A percentile compares a stretch with the other conserved stretches of the same genome.
These are phyloP conservation scores for Termitomyces sp. DNA, from an alignment of 768 basidiomycete genomes.

Conservation along the genomic window DNA sequence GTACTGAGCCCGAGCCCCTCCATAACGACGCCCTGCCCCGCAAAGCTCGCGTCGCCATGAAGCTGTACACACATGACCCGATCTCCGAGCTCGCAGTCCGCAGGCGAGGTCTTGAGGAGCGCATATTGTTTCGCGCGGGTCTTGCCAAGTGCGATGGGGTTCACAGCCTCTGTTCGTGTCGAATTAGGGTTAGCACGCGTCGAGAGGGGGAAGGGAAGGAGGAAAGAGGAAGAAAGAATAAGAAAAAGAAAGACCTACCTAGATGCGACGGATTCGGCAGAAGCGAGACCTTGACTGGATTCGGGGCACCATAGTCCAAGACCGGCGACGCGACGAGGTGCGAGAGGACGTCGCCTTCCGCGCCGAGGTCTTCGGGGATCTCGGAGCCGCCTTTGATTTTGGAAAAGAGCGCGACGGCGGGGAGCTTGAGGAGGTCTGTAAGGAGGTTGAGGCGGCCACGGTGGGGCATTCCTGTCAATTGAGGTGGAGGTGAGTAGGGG, in stretches of 20 bases:
- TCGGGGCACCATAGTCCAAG: conserved; percentile 47
- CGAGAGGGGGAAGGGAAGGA: not conserved
- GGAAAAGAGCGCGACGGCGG: conserved; percentile 71
- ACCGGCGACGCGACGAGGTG: conserved; percentile 75
- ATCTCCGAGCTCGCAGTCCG: conserved; percentile 54
- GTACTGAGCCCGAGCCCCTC: conserved; percentile 82
- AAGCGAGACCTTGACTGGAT: conserved; percentile 66
- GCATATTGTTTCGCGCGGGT: conserved; percentile 89
- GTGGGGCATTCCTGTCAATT: conserved; percentile 69
- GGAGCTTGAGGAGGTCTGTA: conserved; percentile 67
- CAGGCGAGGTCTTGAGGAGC: conserved; percentile 61
- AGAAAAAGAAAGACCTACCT: not conserved
- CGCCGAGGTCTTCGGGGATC: conserved; percentile 58
- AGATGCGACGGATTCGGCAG: conserved; percentile 26
- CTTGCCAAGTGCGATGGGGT: conserved; percentile 85
- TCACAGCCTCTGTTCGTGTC: conserved; percentile 66
- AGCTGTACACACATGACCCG: conserved; percentile 86
- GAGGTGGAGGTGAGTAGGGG: too few species aligned
- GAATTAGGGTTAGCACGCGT: not conserved
- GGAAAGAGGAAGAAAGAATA: not conserved
- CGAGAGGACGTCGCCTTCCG: conserved; percentile 83
- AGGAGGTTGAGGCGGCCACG: conserved; percentile 85
- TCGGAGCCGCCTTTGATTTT: conserved; percentile 85
- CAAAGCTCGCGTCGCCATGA: conserved; percentile 90
- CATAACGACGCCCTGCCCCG: conserved; percentile 90